These are phyloP conservation scores for Rubia tinctorum DNA, from an alignment of 305 asterid genomes.

Conservation along the genomic window DNA sequence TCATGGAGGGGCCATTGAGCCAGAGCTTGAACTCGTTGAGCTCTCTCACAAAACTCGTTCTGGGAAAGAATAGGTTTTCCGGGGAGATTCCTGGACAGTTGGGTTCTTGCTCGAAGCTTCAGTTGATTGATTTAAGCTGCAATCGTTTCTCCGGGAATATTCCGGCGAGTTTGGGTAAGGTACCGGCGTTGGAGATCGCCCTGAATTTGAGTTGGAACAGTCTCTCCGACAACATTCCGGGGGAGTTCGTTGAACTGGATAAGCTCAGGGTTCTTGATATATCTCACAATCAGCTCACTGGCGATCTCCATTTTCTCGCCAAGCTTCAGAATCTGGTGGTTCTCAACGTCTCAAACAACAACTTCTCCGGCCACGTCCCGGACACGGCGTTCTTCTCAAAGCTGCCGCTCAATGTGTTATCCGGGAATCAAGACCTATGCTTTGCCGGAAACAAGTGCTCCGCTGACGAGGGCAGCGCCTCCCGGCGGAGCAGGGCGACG, in stretches of 20 bases:
- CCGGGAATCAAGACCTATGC: conserved; percentile 61
- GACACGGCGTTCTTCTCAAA: conserved; percentile 70
- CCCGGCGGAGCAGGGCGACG: conserved; percentile 49
- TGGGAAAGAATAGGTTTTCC: conserved; percentile 55
- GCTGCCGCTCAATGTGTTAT: conserved; percentile 61
- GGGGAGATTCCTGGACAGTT: conserved; percentile 64
- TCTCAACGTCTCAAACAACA: conserved; percentile 69
- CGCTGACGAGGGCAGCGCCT: conserved; percentile 24
- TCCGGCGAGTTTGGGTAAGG: conserved; percentile 70
- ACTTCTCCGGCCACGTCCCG: conserved; percentile 82
- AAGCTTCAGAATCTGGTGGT: conserved; percentile 79
- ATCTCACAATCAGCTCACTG: conserved; percentile 78
- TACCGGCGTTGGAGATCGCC: conserved; percentile 74
- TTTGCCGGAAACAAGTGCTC: conserved; percentile 56
- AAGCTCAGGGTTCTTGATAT: conserved; percentile 75
- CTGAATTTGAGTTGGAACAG: conserved; percentile 76
- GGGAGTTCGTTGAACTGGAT: conserved; percentile 60
- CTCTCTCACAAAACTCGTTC: conserved; percentile 76
- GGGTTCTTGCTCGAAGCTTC: conserved; percentile 72
- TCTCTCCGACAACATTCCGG: conserved; percentile 66
- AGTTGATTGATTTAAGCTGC: conserved; percentile 79
- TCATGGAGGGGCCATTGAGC: conserved; percentile 62
- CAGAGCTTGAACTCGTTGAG: conserved; percentile 56
- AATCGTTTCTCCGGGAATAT: conserved; percentile 59
- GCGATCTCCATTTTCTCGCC: conserved; percentile 61